phyloP scores from a whole-genome alignment of 2,329 filamentous ascomycete genomes.

The Aspergillus floridensis region DNA sequence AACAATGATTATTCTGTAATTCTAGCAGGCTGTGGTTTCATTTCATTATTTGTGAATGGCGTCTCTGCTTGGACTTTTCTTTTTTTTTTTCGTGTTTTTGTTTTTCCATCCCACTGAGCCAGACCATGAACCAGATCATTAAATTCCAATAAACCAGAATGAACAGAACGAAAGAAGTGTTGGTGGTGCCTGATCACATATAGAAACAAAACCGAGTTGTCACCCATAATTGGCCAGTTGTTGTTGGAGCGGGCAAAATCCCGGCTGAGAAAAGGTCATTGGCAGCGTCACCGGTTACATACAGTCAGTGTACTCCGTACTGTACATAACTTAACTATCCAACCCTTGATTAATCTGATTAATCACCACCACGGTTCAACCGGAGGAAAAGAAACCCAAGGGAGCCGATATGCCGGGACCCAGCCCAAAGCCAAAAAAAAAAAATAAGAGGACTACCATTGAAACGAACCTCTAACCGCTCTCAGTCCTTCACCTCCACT shows the following conservation, averaged over 20 bases:
- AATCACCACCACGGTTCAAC: background rate
- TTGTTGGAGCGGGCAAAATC: background rate
- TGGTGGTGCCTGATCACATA: background rate
- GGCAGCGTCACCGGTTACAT: background rate
- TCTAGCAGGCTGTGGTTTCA: conserved; percentile 19
- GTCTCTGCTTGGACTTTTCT: background rate
- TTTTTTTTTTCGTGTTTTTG: background rate
- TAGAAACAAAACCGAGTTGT: conserved; percentile 1
- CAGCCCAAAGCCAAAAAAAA: background rate
- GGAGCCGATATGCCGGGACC: background rate
- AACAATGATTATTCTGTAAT: conserved; percentile 20
- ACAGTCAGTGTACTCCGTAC: background rate
- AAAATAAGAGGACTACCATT: no score
- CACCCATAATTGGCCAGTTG: background rate
- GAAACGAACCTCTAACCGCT: no score
- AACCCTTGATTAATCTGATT: background rate
- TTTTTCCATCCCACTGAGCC: background rate
- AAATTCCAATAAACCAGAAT: background rate
- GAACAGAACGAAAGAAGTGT: background rate
- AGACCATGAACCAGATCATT: background rate
- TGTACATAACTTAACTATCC: no score
- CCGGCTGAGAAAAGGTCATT: no score
- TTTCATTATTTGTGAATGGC: background rate
- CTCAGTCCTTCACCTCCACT: background rate
- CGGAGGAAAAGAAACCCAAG: no score